Percentiles rank a stretch among this genome's conserved stretches.
Evolutionary conservation across 2,329 filamentous ascomycete genomes (phyloP).

Genomic region (Ophiostoma sp.): DNA sequence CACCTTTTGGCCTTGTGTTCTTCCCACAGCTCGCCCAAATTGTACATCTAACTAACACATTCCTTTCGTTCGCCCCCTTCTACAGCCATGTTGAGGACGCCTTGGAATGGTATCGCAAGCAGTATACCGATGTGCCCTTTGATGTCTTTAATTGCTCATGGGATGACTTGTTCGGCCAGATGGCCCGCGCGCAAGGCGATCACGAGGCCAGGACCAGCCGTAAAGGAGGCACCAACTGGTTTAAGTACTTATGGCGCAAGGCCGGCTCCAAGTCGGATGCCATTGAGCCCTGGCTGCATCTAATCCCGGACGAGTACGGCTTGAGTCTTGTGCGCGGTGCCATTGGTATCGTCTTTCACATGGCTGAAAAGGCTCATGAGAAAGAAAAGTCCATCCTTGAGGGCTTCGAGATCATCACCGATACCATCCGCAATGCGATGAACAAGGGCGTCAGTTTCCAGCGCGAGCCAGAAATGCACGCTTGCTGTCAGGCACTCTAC

Average conservation of each 20-base stretch:
- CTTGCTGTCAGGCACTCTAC: slow-evolving; percentile 19
- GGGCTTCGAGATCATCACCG: slow-evolving; percentile 24
- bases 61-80: not conserved
- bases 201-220: slow-evolving; percentile 3
- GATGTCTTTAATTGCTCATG: slow-evolving; percentile 22
- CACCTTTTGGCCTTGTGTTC: not conserved
- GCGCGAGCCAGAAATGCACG: slow-evolving; percentile 22
- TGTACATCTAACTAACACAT: not conserved
- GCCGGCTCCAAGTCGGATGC: slow-evolving; percentile 19
- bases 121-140: slow-evolving; percentile 9
- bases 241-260: slow-evolving; percentile 25
- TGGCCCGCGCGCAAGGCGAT: slow-evolving; percentile 18
- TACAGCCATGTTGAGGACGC: not conserved
- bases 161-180: slow-evolving; percentile 24
- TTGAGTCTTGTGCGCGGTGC: slow-evolving; percentile 21
- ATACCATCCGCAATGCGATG: slow-evolving; percentile 23
- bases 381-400: slow-evolving; percentile 20
- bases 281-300: slow-evolving; percentile 23
- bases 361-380: slow-evolving; percentile 21
- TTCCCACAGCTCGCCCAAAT: too few species aligned
- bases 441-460: slow-evolving; percentile 17
- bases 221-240: slow-evolving; percentile 5
- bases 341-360: slow-evolving; percentile 24
- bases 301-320: slow-evolving; percentile 26
- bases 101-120: slow-evolving; percentile 10